Conservation (phyloP, 306 rosid genomes). For the Prunus armeniaca region DNA sequence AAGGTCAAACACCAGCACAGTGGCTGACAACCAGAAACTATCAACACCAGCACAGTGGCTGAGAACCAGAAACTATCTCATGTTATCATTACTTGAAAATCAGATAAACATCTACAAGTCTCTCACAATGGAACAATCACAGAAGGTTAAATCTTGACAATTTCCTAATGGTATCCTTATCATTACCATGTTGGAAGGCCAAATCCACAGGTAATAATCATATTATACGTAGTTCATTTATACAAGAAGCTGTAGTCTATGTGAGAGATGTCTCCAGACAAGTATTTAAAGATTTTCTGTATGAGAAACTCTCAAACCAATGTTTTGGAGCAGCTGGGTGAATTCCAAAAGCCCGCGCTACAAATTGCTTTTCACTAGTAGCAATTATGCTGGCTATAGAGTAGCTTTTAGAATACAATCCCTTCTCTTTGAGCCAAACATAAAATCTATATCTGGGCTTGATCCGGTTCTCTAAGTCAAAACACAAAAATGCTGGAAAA, state of each 20-base stretch:
- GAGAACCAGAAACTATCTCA: background rate
- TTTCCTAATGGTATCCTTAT: background rate
- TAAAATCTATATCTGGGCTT: slow-evolving; percentile 70
- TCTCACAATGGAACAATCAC: background rate
- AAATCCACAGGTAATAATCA: background rate
- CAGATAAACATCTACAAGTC: background rate
- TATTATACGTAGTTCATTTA: background rate
- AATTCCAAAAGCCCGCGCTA: slow-evolving; percentile 40
- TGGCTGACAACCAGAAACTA: background rate
- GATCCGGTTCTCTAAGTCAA: slow-evolving; percentile 64
- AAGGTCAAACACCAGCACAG: background rate
- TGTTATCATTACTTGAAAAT: background rate
- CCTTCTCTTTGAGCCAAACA: slow-evolving; percentile 54
- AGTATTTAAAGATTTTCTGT: slow-evolving; percentile 4
- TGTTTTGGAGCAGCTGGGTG: slow-evolving; percentile 81
- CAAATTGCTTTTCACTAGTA: slow-evolving; percentile 56
- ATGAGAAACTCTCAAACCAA: slow-evolving; percentile 65
- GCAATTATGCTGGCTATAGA: slow-evolving; percentile 68
- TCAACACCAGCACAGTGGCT: background rate
- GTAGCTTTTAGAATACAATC: slow-evolving; percentile 43
- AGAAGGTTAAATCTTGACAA: background rate
- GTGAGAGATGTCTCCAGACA: background rate
- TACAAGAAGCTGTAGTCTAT: slow-evolving; percentile 2
- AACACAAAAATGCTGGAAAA: slow-evolving; percentile 64
- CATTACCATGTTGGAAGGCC: background rate